A percentile compares a stretch with the other conserved stretches of the same genome.
Conservation (phyloP, 257 asterid species). For the Scutellaria minor region DNA sequence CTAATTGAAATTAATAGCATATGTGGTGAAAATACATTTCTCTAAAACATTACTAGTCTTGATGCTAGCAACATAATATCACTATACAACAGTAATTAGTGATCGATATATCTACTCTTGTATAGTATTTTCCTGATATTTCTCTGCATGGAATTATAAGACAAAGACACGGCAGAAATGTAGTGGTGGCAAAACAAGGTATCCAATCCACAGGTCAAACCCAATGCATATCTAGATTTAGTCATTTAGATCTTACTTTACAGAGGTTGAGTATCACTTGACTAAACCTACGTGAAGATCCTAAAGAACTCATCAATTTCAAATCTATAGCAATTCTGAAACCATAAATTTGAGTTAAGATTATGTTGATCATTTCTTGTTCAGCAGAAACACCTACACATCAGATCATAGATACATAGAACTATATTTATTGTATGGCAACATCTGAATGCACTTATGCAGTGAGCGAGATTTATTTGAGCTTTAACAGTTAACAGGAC, state of each 20-base stretch:
- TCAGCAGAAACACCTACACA: background rate
- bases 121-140: too few relatives aligned
- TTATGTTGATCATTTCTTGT: background rate
- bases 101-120: background rate
- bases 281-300: background rate
- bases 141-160: too few relatives aligned
- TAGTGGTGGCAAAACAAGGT: background rate
- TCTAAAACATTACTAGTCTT: background rate
- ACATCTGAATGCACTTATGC: background rate
- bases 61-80: background rate
- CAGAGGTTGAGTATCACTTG: background rate
- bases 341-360: background rate
- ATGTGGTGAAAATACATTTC: background rate
- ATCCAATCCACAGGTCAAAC: background rate
- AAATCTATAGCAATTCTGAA: background rate
- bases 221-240: background rate
- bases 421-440: background rate
- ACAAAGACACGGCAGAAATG: too few relatives aligned
- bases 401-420: background rate
- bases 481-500: background rate
- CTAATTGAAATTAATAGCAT: background rate
- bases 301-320: background rate
- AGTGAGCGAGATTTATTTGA: background rate
- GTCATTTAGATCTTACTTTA: background rate
- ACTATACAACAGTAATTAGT: background rate